Evolutionary conservation across 768 basidiomycete genomes (phyloP).

Genomic region (Amanita molliuscula): DNA sequence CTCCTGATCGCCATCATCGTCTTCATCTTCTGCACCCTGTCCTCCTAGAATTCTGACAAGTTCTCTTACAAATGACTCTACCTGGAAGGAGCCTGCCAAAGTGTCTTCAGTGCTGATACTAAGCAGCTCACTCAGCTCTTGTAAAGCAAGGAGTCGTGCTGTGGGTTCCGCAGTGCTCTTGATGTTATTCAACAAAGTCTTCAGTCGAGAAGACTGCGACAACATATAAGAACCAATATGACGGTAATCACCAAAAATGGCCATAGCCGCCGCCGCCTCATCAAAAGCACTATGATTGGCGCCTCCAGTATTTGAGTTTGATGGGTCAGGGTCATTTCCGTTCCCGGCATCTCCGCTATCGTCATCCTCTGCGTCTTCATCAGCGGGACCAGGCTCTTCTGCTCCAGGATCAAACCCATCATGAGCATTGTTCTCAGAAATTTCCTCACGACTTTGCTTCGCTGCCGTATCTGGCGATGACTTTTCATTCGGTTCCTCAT

Average conservation of each 20-base stretch:
- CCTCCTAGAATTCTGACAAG: slow-evolving; percentile 87
- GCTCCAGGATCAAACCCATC: slow-evolving; percentile 31
- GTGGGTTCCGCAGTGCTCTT: slow-evolving; percentile 76
- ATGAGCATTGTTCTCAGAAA: slow-evolving; percentile 27
- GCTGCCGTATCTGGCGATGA: slow-evolving; percentile 24
- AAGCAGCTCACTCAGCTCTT: slow-evolving; percentile 90
- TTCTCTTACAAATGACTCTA: slow-evolving; percentile 86
- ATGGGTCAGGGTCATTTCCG: slow-evolving; percentile 24
- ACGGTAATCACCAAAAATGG: slow-evolving; percentile 81
- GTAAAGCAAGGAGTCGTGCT: slow-evolving; percentile 78
- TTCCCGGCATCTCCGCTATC: slow-evolving; percentile 40
- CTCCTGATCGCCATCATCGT: slow-evolving; percentile 62
- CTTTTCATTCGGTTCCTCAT: slow-evolving; percentile 5
- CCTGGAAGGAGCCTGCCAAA: slow-evolving; percentile 89
- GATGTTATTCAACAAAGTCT: slow-evolving; percentile 85
- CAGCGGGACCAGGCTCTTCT: slow-evolving; percentile 28
- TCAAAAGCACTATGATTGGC: slow-evolving; percentile 47
- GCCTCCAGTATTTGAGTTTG: slow-evolving; percentile 28
- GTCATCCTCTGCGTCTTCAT: slow-evolving; percentile 27
- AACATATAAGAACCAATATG: slow-evolving; percentile 91
- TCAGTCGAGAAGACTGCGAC: slow-evolving; percentile 78
- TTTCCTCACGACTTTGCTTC: neutral
- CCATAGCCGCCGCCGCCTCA: slow-evolving; percentile 61
- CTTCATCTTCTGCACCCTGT: slow-evolving; percentile 63
- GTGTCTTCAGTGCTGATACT: slow-evolving; percentile 98